A percentile compares a stretch with the other conserved stretches of the same genome.
phyloP scores from a whole-genome alignment of 345 rosid genomes.

The Nasturtium officinale region DNA sequence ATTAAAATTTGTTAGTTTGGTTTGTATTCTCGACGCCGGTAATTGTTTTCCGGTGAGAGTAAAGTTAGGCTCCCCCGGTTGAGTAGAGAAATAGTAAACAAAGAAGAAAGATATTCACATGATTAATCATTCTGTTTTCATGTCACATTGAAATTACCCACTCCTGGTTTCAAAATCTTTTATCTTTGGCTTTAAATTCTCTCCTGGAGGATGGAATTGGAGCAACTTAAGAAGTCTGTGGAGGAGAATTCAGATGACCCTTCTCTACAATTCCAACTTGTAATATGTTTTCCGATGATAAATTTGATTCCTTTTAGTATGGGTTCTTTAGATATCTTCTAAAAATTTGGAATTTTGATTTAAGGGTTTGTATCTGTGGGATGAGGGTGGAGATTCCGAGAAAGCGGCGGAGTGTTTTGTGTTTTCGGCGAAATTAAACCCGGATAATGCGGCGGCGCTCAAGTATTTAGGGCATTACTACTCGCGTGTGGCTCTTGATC shows the following conservation, averaged over 20 bases:
- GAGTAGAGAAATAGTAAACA: slow-evolving; percentile 16
- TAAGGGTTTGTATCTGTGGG: slow-evolving; percentile 79
- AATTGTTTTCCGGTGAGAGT: slow-evolving; percentile 26
- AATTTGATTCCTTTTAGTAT: neutral
- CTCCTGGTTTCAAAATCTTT: neutral
- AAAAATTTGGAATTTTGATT: neutral
- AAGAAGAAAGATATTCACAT: slow-evolving; percentile 5
- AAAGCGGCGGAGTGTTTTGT: slow-evolving; percentile 83
- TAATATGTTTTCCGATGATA: slow-evolving; percentile 33
- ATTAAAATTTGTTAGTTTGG: neutral
- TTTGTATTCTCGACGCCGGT: slow-evolving; percentile 15
- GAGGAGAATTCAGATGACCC: slow-evolving; percentile 75
- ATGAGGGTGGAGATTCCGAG: slow-evolving; percentile 48
- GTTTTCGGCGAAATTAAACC: slow-evolving; percentile 66
- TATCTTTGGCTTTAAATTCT: neutral
- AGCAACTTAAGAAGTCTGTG: slow-evolving; percentile 54
- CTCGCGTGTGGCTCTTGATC: slow-evolving; percentile 48
- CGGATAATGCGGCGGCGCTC: slow-evolving; percentile 67
- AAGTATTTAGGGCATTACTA: slow-evolving; percentile 83
- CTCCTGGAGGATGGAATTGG: slow-evolving; percentile 35
- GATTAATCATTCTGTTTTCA: slow-evolving; percentile 13
- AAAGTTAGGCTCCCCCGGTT: neutral
- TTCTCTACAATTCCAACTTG: slow-evolving; percentile 61
- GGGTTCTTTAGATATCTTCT: neutral
- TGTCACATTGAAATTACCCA: neutral